Base-by-base conservation (phyloP, 257 asterid genomes). In the Penstemon newberryi region DNA sequence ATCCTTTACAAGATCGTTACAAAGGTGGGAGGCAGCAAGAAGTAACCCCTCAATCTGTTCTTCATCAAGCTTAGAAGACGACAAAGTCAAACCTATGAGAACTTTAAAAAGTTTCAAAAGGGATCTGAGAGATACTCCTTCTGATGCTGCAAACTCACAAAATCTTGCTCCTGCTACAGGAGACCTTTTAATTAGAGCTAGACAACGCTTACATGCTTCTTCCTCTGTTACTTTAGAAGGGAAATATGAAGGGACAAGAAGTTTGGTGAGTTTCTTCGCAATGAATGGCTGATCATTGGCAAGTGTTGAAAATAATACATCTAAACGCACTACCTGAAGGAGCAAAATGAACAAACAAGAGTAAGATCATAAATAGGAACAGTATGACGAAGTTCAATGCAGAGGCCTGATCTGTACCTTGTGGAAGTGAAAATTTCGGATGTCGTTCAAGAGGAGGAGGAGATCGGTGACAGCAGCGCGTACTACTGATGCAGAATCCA, bases 91-190 rank as follows among this genome's bases (percentile, higher is more conserved):
- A 64, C 78, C 80, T 69, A 85, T 84, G 60, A 94, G 69, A 72
- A 57, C 76, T 73, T 82, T 77, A 51, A 91, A 79, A 63, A 94
- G 96, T 63, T 83, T 79, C 87, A 79, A 63, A 62, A 87, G 89
- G 55, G 86, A 84, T 77, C 68, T 79, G 62, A 72, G 76, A 44
- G 97, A 85, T 46, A 86, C 90, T 79, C 96, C 96, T 83, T 83
- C 95, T 56, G 83, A 78, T 71, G 84, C 87, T 38, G 82, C 91
- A 77, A 85, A 89, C 81, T 94, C 96, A 76, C 99, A 91, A 73
- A 94, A 89, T 74, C 91, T 84, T 62, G 99, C 92, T 68, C 99
- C 99, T 47, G 96, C 99, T 13, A 53, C 44, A 10, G 97, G 96
- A 64, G 87, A 87, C 81, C 99, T 89, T 81, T 75, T 89, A 67